Conservation (phyloP, 768 basidiomycete genomes). For the Russula sp. region DNA sequence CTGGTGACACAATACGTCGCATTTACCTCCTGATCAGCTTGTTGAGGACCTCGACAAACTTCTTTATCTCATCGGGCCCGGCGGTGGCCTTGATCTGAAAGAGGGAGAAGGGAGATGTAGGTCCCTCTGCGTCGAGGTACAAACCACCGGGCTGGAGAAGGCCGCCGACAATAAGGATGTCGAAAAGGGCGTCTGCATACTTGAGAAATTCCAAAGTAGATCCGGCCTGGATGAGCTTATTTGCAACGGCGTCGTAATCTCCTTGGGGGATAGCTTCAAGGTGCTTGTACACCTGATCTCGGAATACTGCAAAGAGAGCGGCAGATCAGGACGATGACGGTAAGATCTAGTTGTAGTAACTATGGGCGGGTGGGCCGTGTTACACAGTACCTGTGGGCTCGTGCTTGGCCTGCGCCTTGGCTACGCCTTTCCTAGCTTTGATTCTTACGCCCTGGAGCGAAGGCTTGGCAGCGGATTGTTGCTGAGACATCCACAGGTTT, state of each 20-base stretch:
- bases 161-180: slow-evolving; percentile 91
- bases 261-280: slow-evolving; percentile 71
- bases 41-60: slow-evolving; percentile 89
- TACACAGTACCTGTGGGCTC: slow-evolving; percentile 62
- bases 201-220: slow-evolving; percentile 91
- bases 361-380: too few species aligned
- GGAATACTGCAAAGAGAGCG: slow-evolving; percentile 53
- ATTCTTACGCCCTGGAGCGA: slow-evolving; percentile 89
- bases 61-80: slow-evolving; percentile 81
- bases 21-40: slow-evolving; percentile 88
- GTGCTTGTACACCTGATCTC: slow-evolving; percentile 89
- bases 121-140: slow-evolving; percentile 82
- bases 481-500: slow-evolving; percentile 86
- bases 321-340: slow-evolving; percentile 10
- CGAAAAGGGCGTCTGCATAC: slow-evolving; percentile 95
- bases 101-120: slow-evolving; percentile 82
- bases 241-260: slow-evolving; percentile 76
- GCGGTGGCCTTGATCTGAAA: slow-evolving; percentile 74
- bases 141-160: slow-evolving; percentile 94
- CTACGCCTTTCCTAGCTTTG: slow-evolving; percentile 87
- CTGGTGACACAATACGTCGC: background rate
- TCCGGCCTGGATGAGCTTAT: slow-evolving; percentile 87
- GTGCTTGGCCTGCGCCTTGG: slow-evolving; percentile 91
- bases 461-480: slow-evolving; percentile 77
- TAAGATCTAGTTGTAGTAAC: background rate